These are phyloP conservation scores for Rheum nobile DNA, from an alignment of 148 eudicot genomes.

Conservation along the genomic window DNA sequence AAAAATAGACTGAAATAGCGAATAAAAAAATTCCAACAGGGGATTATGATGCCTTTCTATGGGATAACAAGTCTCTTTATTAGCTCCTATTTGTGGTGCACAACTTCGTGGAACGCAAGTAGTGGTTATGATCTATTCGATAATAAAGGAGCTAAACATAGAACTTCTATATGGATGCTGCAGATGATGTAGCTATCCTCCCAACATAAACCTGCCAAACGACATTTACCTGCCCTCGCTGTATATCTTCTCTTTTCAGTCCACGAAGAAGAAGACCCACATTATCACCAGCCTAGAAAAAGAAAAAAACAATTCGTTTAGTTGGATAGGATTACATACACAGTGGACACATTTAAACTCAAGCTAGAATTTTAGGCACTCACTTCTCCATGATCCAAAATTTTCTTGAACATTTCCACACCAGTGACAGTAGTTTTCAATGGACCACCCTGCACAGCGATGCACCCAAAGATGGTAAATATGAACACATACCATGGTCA, in stretches of 20 bases:
- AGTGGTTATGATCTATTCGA: too few relatives aligned
- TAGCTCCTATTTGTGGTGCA: too few relatives aligned
- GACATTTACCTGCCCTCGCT: slow-evolving; percentile 69
- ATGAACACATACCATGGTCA: neutral
- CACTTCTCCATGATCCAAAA: slow-evolving; percentile 79
- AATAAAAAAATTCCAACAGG: too few relatives aligned
- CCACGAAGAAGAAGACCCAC: slow-evolving; percentile 98
- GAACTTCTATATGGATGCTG: neutral
- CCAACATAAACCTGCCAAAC: neutral
- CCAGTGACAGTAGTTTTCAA: slow-evolving; percentile 79
- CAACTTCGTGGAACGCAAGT: too few relatives aligned
- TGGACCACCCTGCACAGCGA: slow-evolving; percentile 45
- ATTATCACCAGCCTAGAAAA: slow-evolving; percentile 82
- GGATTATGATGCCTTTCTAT: too few relatives aligned
- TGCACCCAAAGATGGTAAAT: neutral
- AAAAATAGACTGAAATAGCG: neutral
- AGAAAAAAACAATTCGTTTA: neutral
- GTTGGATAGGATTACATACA: neutral
- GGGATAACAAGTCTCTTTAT: too few relatives aligned
- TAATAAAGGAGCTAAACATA: too few relatives aligned
- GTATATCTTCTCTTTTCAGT: slow-evolving; percentile 69
- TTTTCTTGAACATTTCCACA: slow-evolving; percentile 97
- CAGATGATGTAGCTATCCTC: neutral
- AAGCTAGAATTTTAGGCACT: slow-evolving; percentile 14
- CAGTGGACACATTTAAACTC: neutral